Percentiles rank a stretch among this genome's conserved stretches.
These are phyloP conservation scores for Apiospora sp. DNA, from an alignment of 2,329 filamentous ascomycete species.

Conservation along the genomic window DNA sequence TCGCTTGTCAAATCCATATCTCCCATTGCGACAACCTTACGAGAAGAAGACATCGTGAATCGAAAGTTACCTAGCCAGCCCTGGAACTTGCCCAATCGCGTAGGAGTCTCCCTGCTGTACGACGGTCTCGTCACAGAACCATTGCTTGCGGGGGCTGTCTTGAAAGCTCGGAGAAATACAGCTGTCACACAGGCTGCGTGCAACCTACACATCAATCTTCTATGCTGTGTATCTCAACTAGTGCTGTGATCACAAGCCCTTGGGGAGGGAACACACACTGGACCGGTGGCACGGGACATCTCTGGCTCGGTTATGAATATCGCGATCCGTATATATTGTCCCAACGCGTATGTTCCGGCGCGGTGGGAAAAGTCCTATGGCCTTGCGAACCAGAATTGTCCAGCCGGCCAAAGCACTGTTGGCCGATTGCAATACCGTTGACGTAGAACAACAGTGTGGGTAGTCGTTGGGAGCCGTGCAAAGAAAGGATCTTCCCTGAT, in stretches of 20 bases:
- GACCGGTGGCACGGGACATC: not conserved
- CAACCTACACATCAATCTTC: not conserved
- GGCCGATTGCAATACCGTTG: not conserved
- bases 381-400: not conserved
- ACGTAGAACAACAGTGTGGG: conserved; percentile 12
- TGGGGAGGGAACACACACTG: not conserved
- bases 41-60: not conserved
- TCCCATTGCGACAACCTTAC: too few species aligned
- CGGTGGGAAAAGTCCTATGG: not conserved
- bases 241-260: conserved; percentile 7
- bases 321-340: not conserved
- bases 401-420: not conserved
- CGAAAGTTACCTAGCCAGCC: not conserved
- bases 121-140: not conserved
- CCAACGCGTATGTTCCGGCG: not conserved
- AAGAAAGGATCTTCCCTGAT: conserved; percentile 13
- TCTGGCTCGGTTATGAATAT: not conserved
- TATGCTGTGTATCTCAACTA: not conserved
- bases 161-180: conserved; percentile 1
- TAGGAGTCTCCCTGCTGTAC: not conserved
- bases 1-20: not conserved
- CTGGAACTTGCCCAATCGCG: not conserved
- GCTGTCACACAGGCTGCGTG: not conserved
- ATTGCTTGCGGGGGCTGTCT: conserved; percentile 11
- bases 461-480: not conserved